Percentiles rank a stretch among this genome's conserved stretches.
phyloP scores from a whole-genome alignment of 106 monocot species.

The Dendrobium huoshanense region DNA sequence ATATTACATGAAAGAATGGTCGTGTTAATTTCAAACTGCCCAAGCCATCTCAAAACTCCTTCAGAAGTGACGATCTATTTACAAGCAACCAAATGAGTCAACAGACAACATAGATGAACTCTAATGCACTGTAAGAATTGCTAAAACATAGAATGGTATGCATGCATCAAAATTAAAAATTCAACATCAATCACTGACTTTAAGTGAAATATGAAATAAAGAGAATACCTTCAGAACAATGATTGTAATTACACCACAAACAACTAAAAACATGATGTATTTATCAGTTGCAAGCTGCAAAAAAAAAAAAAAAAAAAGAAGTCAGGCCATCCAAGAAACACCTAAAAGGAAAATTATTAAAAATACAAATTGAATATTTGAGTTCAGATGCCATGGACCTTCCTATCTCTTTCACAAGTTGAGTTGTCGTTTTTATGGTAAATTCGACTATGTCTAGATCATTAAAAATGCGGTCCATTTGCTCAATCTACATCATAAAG shows the following conservation, averaged over 20 bases:
- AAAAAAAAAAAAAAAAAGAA: neutral
- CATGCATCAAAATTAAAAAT: neutral
- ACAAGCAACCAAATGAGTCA: neutral
- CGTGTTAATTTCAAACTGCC: no score
- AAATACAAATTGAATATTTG: neutral
- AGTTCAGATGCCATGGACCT: constrained; percentile 7
- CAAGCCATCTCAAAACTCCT: no score
- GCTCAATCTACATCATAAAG: constrained; percentile 42
- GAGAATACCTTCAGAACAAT: constrained; percentile 57
- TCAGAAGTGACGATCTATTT: neutral
- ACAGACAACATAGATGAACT: neutral
- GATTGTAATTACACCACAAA: constrained; percentile 52
- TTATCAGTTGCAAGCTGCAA: constrained; percentile 61
- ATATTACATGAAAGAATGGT: no score
- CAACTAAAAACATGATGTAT: constrained; percentile 60
- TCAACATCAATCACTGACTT: no score
- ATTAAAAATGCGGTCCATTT: constrained; percentile 71
- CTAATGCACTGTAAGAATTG: neutral
- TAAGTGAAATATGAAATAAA: neutral
- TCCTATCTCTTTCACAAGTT: constrained; percentile 70
- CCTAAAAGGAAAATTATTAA: neutral
- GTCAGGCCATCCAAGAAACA: neutral
- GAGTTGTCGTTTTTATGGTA: constrained; percentile 64
- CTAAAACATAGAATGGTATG: neutral
- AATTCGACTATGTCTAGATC: constrained; percentile 66